These are phyloP conservation scores for Neurospora hispaniola DNA, from an alignment of 495 filamentous ascomycete species.

Conservation along the genomic window DNA sequence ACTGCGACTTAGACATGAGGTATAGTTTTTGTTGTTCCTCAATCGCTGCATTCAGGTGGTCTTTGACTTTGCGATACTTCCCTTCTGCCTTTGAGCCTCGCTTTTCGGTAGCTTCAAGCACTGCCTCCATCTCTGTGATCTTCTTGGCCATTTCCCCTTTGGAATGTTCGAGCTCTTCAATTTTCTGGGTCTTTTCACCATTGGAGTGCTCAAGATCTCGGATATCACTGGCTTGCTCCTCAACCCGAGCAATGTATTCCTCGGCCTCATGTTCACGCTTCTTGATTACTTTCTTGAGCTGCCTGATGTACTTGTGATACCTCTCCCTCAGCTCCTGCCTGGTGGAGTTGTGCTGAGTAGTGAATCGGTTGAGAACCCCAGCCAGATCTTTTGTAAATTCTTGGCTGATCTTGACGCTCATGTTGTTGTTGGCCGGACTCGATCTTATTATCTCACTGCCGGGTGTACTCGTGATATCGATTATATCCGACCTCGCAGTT, in stretches of 20 bases:
- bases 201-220: slow-evolving; percentile 10
- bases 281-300: slow-evolving; percentile 6
- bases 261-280: neutral
- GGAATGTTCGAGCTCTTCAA: slow-evolving; percentile 12
- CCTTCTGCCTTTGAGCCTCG: slow-evolving; percentile 16
- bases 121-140: slow-evolving; percentile 12
- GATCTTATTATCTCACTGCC: neutral
- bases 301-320: slow-evolving; percentile 15
- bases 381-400: slow-evolving; percentile 15
- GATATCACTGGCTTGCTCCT: slow-evolving; percentile 14
- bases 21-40: slow-evolving; percentile 31
- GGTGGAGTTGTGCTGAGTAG: slow-evolving; percentile 8
- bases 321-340: slow-evolving; percentile 9
- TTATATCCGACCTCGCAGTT: slow-evolving; percentile 1
- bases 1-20: slow-evolving; percentile 17
- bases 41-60: slow-evolving; percentile 25
- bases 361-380: slow-evolving; percentile 17
- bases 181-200: slow-evolving; percentile 13
- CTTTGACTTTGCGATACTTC: slow-evolving; percentile 20
- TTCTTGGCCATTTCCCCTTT: slow-evolving; percentile 14
- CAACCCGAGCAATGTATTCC: neutral
- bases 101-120: slow-evolving; percentile 11
- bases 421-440: slow-evolving; percentile 6
- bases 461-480: neutral
- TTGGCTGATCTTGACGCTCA: slow-evolving; percentile 8